Conservation (phyloP, 2,329 filamentous ascomycete species). For the Didymosphaeria variabile region DNA sequence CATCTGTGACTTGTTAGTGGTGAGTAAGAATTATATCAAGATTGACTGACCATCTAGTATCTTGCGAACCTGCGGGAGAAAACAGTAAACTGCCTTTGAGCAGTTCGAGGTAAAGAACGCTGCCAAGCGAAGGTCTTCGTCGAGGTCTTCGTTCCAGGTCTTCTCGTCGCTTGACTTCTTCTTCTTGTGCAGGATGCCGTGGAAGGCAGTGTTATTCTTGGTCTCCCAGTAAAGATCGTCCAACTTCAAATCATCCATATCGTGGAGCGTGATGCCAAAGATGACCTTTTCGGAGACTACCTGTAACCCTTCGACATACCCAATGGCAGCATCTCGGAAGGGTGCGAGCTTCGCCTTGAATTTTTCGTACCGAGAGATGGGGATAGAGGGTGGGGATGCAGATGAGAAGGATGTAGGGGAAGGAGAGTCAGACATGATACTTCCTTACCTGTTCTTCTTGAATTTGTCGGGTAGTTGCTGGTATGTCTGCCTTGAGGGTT, state of each 20-base stretch:
- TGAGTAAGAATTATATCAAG: too few relatives aligned
- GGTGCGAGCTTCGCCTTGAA: background rate
- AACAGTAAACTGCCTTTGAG: background rate
- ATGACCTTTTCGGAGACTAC: background rate
- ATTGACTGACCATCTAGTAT: background rate
- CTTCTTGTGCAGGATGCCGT: background rate
- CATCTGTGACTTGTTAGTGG: background rate
- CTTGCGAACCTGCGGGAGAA: conserved; percentile 1
- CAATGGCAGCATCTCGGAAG: conserved; percentile 4
- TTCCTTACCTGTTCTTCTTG: background rate
- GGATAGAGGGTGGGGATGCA: background rate
- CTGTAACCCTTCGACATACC: conserved; percentile 5
- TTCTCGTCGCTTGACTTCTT: background rate
- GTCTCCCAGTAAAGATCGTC: background rate
- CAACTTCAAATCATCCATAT: background rate
- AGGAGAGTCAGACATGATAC: background rate
- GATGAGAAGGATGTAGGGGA: background rate
- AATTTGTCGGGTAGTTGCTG: background rate
- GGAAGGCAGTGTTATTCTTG: background rate
- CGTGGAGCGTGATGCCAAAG: background rate
- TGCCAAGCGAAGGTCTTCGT: background rate
- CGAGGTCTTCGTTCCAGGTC: background rate
- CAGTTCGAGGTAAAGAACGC: conserved; percentile 3
- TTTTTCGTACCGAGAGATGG: background rate
- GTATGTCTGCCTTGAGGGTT: background rate